Base-by-base conservation (phyloP, 768 basidiomycete genomes). In the Leucogyrophana mollusca region DNA sequence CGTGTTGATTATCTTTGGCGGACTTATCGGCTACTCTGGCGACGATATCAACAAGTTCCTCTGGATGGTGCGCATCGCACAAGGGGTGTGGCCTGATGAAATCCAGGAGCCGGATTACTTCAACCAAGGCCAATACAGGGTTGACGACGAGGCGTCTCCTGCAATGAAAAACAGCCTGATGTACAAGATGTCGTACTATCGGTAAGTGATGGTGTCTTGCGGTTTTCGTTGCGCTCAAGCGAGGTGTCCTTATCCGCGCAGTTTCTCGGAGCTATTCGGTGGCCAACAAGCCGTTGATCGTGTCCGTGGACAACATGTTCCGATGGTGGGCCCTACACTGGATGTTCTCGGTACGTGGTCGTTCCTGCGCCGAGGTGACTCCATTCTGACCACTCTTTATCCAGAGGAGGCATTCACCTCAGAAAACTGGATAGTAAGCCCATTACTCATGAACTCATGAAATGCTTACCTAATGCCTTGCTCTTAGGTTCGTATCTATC, bases 21-120 rank as follows among this genome's bases (percentile, higher is more conserved):
- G 94, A 36, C 75, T 99, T 33, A 74, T 98, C 45, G 96, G 94
- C 7, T 99, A 97, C 68, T 95, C 93, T 17, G 96, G 95, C 11
- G 96, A 99, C 64, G 96, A 99, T 63, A 89, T 99, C 74, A 99
- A 99, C 82, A 99, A 99, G 70, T 99, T 97, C 80, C 70, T 99
- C 40, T 97, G 94, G 94, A 97, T 97, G 91, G 86, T 97, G 48
- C 83, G 90, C 45, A 92, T 93, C 54, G 83, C 91, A 4, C 93
- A 95, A 58, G 94, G 94, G 40, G 87, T 95, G 23, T 97, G 94
- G 94, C 96, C 96, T 0, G 93, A 98, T 27, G 96, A 98, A 68
- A 90, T 99, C 50, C 92, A 90, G 63, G 96, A 99, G 69, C 78
- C 84, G 30, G 87, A 88, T 63, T 99, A 90, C 73, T 99, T 99